Base-by-base conservation (phyloP, 176 grass and related monocot genomes). In the Carex littledalei region DNA sequence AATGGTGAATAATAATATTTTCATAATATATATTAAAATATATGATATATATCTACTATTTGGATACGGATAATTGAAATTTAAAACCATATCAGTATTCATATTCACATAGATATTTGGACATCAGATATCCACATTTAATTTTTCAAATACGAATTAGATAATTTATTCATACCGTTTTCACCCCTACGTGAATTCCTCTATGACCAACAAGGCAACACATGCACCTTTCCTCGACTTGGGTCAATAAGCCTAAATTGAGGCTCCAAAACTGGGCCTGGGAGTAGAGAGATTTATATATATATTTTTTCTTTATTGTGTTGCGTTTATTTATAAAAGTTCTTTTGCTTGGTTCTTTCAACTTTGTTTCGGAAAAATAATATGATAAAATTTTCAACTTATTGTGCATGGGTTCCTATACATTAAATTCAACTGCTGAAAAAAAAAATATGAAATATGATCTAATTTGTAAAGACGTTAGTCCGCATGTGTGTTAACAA, bases 71-170 rank as follows among this genome's bases (percentile, higher is more conserved):
- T 29, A 29, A 29, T 29, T 29, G 0, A 29, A 29, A 29, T 1
- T 29, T 29, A 29, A 29, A 29, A 2, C 1, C 1, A 29, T 29
- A 29, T 2, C 29, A 29, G 29, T 29, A 29, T 29, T 2, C 1
- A 29, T 29, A 29, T 29, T 0, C 29, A 29, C 29, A 29, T 29
- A 0, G 1, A 29, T 29, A 29, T 29, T 29, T 29, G 1, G 0
- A 29, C 0, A 2, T 29, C 0, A 1, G 1, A 29, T 29, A 29
- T 29, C 1, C 0, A 29, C 29, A 2, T 29, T 0, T 29, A 29
- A 29, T 29, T 29, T 29, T 29, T 2, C 29, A 29, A 29, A 29
- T 29, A 29, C 29, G 29, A 29, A 29, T 29, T 29, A 1, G 29
- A 29, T 29, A 29, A n/a, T n/a, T 29, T 29, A 29, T 29, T 0